These are phyloP conservation scores for Diaporthe sp. DNA, from an alignment of 2,329 filamentous ascomycete genomes.

Conservation along the genomic window DNA sequence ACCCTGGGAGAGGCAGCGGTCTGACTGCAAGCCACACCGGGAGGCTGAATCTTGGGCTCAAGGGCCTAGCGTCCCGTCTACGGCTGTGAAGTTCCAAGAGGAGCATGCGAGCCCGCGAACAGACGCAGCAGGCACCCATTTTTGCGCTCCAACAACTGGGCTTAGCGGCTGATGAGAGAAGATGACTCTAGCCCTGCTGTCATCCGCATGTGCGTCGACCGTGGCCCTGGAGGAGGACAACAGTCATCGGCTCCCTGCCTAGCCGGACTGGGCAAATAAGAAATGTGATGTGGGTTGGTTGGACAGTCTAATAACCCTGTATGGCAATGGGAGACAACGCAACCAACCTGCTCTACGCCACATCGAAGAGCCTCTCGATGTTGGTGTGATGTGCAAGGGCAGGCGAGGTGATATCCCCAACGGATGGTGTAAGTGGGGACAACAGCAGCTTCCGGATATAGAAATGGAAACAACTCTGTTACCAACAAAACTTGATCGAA, in stretches of 20 bases:
- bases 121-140: conserved; percentile 22
- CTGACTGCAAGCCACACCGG: conserved; percentile 7
- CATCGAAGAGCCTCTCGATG: neutral
- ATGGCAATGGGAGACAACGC: neutral
- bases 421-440: neutral
- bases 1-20: conserved; percentile 1
- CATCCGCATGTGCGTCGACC: conserved; percentile 1
- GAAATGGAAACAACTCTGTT: neutral
- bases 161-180: conserved; percentile 20
- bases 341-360: neutral
- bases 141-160: neutral
- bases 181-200: conserved; percentile 15
- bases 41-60: conserved; percentile 19
- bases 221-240: neutral
- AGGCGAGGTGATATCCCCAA: neutral
- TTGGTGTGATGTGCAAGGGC: neutral
- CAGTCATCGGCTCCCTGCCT: neutral
- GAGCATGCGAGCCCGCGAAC: neutral
- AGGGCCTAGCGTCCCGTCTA: conserved; percentile 8
- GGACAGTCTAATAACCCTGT: neutral
- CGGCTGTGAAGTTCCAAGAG: conserved; percentile 8
- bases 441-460: neutral
- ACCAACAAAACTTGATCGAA: neutral
- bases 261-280: neutral
- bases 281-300: neutral